Percentiles rank a stretch among this genome's conserved stretches.
These are phyloP conservation scores for Collybiopsis confluens DNA, from an alignment of 768 basidiomycete genomes.

Conservation along the genomic window DNA sequence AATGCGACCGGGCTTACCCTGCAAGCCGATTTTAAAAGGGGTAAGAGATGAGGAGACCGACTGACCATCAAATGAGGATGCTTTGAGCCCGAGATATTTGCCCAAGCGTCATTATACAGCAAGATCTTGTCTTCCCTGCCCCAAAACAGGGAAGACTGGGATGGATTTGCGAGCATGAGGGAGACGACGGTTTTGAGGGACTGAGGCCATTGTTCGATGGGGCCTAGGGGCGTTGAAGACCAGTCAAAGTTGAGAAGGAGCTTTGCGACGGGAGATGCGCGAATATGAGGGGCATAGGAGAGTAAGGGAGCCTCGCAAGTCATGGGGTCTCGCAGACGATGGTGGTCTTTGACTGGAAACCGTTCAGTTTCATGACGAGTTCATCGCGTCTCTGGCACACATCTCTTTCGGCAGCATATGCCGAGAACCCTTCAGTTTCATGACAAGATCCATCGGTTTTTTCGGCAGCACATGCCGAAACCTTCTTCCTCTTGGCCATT, in stretches of 20 bases:
- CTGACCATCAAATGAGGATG: neutral
- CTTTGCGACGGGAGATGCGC: neutral
- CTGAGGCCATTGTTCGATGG: constrained; percentile 1
- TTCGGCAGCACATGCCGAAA: no score
- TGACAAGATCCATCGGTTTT: no score
- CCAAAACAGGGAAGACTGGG: neutral
- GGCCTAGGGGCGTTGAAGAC: neutral
- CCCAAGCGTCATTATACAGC: constrained; percentile 5
- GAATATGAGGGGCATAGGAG: neutral
- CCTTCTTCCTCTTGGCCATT: no score
- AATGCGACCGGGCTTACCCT: constrained; percentile 5
- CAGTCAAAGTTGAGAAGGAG: neutral
- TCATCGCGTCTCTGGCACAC: no score
- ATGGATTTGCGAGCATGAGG: constrained; percentile 1
- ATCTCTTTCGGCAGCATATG: no score
- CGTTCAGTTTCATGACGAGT: no score
- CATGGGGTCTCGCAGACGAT: no score
- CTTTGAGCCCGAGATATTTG: neutral
- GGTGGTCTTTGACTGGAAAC: no score
- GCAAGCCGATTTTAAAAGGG: no score
- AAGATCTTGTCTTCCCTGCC: neutral
- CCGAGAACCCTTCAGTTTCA: no score
- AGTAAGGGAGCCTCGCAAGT: neutral
- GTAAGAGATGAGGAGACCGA: neutral
- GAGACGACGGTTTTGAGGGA: constrained; percentile 1